These are phyloP conservation scores for Penicillium dipodomyicola DNA, from an alignment of 495 filamentous ascomycete species.

Conservation along the genomic window DNA sequence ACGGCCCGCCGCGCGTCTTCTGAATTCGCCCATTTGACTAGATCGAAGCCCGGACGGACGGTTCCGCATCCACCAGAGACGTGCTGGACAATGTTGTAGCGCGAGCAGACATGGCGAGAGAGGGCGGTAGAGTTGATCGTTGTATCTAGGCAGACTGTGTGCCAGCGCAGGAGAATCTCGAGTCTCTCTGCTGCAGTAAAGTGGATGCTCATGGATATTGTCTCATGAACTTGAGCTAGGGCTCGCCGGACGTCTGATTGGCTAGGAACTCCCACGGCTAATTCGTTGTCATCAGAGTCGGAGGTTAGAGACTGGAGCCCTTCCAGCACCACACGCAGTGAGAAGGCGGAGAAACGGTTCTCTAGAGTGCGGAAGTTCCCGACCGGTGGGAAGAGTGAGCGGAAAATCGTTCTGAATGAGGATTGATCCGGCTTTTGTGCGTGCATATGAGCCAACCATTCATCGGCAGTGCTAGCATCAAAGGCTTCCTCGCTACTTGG, in stretches of 20 bases:
- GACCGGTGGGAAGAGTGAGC: constrained; percentile 39
- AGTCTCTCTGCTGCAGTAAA: constrained; percentile 40
- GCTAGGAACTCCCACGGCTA: constrained; percentile 42
- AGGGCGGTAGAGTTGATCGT: constrained; percentile 45
- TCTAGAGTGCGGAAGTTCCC: constrained; percentile 35
- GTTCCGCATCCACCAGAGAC: constrained; percentile 32
- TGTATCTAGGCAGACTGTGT: constrained; percentile 47
- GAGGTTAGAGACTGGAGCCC: constrained; percentile 47
- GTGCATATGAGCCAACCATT: constrained; percentile 43
- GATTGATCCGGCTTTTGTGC: constrained; percentile 31
- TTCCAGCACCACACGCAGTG: constrained; percentile 45
- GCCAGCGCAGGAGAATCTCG: constrained; percentile 49
- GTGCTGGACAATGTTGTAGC: constrained; percentile 43
- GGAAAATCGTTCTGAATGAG: constrained; percentile 44
- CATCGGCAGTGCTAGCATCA: constrained; percentile 41
- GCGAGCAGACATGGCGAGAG: constrained; percentile 41
- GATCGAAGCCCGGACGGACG: constrained; percentile 33
- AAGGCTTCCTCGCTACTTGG: constrained; percentile 46
- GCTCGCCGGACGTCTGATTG: constrained; percentile 42
- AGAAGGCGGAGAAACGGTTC: constrained; percentile 43
- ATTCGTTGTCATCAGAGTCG: constrained; percentile 40
- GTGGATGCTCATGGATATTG: constrained; percentile 39
- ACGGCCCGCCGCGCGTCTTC: constrained; percentile 45
- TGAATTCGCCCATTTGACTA: constrained; percentile 39
- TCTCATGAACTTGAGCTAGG: constrained; percentile 43